phyloP scores from a whole-genome alignment of 2,329 filamentous ascomycete species.

The Cladosporium sphaerospermum region DNA sequence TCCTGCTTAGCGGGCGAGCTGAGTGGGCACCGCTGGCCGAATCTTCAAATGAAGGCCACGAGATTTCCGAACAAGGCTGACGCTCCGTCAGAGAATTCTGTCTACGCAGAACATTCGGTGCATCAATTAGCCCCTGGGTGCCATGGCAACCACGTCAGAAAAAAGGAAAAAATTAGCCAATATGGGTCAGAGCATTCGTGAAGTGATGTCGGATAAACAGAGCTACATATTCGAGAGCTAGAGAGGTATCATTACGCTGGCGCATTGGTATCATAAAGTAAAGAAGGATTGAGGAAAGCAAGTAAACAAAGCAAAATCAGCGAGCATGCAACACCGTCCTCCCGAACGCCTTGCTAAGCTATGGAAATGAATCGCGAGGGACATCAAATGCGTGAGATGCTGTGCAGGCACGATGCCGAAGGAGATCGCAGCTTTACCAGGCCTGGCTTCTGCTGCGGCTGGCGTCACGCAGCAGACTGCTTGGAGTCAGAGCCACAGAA shows the following conservation, averaged over 20 bases:
- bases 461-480: constrained; percentile 3
- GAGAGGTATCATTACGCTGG: constrained; percentile 11
- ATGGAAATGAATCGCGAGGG: neutral
- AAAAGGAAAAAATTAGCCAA: constrained; percentile 3
- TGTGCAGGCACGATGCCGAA: too few relatives aligned
- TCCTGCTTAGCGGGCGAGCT: neutral
- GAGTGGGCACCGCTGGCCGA: neutral
- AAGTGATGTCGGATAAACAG: too few relatives aligned
- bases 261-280: constrained; percentile 6
- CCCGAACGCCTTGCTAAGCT: neutral
- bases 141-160: constrained; percentile 8
- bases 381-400: too few relatives aligned
- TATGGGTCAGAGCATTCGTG: too few relatives aligned
- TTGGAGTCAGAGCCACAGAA: constrained; percentile 2
- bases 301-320: neutral
- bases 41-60: neutral
- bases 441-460: neutral
- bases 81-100: neutral
- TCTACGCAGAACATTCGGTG: too few relatives aligned
- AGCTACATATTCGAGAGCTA: neutral
- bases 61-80: neutral
- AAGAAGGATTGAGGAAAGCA: neutral
- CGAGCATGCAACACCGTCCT: neutral
- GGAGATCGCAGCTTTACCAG: too few relatives aligned
- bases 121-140: neutral